Evolutionary conservation across 352 stramenopile genomes (phyloP).

Genomic region (Phytophthora syringae): DNA sequence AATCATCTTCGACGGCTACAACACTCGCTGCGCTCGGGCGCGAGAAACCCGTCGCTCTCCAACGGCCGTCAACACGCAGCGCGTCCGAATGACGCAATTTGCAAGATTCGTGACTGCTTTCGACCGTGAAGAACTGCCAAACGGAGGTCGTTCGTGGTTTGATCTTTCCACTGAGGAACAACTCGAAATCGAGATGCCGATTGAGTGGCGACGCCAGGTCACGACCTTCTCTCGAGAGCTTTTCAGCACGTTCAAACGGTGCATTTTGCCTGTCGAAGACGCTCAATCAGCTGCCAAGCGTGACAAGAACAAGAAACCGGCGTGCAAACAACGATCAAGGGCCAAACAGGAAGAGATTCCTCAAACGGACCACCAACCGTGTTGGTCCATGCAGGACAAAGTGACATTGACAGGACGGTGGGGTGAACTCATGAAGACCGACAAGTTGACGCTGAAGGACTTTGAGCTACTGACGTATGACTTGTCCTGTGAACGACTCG

Average conservation of each 20-base stretch:
- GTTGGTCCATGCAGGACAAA: constrained; percentile 22
- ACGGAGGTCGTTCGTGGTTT: constrained; percentile 20
- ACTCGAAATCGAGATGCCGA: constrained; percentile 4
- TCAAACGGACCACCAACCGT: not conserved
- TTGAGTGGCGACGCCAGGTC: constrained; percentile 20
- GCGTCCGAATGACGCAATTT: constrained; percentile 21
- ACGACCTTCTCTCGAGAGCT: constrained; percentile 22
- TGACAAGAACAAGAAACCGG: constrained; percentile 1
- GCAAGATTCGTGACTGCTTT: constrained; percentile 23
- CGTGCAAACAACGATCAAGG: not conserved
- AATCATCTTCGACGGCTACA: constrained; percentile 27
- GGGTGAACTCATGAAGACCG: constrained; percentile 12
- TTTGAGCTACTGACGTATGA: constrained; percentile 13
- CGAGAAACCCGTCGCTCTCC: constrained; percentile 17
- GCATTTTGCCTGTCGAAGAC: constrained; percentile 8
- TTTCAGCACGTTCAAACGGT: constrained; percentile 8
- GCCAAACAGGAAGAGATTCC: not conserved
- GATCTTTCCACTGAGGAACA: constrained; percentile 21
- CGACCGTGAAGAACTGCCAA: not conserved
- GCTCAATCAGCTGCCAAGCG: not conserved
- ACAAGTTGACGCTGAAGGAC: constrained; percentile 9
- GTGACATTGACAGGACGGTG: constrained; percentile 13
- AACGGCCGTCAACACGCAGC: constrained; percentile 20
- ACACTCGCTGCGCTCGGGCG: constrained; percentile 11
- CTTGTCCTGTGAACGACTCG: constrained; percentile 6